phyloP scores from a whole-genome alignment of 192 early-diverging fungal genomes.

The Mortierella antarctica region DNA sequence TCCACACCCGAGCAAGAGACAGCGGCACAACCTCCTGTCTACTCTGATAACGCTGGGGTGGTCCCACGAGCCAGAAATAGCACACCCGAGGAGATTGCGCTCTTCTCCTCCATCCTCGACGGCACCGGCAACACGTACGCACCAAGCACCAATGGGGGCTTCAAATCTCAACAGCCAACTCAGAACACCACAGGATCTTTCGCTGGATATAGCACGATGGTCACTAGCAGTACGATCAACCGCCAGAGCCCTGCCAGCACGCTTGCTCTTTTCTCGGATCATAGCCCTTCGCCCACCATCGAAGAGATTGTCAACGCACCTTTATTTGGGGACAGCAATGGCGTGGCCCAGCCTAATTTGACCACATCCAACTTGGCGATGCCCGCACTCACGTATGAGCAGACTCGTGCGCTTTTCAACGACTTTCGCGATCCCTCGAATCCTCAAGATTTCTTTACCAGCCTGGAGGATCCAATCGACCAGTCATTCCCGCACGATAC shows the following conservation, averaged over 20 bases:
- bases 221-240: neutral
- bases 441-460: constrained; percentile 20
- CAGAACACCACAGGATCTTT: neutral
- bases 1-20: constrained; percentile 36
- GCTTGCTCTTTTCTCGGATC: constrained; percentile 12
- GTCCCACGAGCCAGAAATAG: constrained; percentile 31
- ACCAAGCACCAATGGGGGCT: neutral
- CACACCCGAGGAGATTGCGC: constrained; percentile 30
- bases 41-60: constrained; percentile 33
- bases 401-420: constrained; percentile 41
- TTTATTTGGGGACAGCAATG: constrained; percentile 17
- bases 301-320: constrained; percentile 36
- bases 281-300: constrained; percentile 29
- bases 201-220: neutral
- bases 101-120: constrained; percentile 42
- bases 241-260: constrained; percentile 27
- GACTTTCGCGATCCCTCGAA: constrained; percentile 50
- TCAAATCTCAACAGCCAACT: neutral
- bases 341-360: constrained; percentile 1
- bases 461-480: constrained; percentile 30
- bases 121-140: constrained; percentile 37
- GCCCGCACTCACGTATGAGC: constrained; percentile 32
- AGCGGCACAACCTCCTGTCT: neutral
- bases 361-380: constrained; percentile 8
- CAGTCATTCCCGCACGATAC: neutral